A percentile compares a stretch with the other conserved stretches of the same genome.
Conservation (phyloP, 208 protist genomes). For the Naegleria lovaniensis region DNA sequence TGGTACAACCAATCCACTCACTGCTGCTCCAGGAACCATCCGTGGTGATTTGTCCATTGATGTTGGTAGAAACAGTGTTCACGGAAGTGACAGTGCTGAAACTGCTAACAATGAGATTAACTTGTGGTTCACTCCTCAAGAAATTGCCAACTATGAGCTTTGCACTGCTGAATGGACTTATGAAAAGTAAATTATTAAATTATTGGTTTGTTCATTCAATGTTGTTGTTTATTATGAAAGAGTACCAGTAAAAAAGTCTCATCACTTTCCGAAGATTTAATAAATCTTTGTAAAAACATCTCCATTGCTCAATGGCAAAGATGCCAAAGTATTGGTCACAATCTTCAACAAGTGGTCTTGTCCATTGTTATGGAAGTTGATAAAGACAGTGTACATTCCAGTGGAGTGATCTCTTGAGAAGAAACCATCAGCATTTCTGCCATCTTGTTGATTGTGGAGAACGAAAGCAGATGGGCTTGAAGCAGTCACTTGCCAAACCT, state of each 20-base stretch:
- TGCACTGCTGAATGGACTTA: slow-evolving; percentile 69
- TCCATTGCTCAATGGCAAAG: neutral
- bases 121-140: slow-evolving; percentile 88
- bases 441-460: neutral
- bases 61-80: slow-evolving; percentile 90
- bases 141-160: slow-evolving; percentile 68
- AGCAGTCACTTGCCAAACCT: neutral
- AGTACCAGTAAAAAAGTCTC: too few relatives aligned
- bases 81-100: slow-evolving; percentile 88
- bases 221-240: too few relatives aligned
- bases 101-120: slow-evolving; percentile 85
- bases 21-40: slow-evolving; percentile 88
- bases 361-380: neutral
- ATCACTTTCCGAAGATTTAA: too few relatives aligned
- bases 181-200: slow-evolving; percentile 49
- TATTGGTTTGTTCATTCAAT: too few relatives aligned
- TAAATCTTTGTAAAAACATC: neutral
- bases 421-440: neutral
- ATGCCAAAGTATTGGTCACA: neutral
- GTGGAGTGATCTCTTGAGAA: neutral
- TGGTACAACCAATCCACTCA: slow-evolving; percentile 86
- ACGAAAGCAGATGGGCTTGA: neutral
- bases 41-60: slow-evolving; percentile 88
- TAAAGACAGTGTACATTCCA: neutral
- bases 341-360: neutral